Evolutionary conservation across 352 stramenopile species (phyloP).

Genomic region (Globisporangium okanoganense): DNA sequence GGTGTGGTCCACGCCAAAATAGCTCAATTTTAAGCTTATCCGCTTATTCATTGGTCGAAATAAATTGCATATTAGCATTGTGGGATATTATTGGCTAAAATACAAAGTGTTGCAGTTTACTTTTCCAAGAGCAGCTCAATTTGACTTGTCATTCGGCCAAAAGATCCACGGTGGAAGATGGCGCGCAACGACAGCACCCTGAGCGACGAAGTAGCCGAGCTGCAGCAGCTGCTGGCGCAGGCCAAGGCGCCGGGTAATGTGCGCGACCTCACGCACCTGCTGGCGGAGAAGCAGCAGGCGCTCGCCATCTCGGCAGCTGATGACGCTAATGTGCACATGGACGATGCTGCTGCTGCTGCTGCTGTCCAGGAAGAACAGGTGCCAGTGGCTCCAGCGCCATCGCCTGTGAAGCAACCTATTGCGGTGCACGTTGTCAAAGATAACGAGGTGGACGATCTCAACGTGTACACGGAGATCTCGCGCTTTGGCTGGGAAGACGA

Average conservation of each 20-base stretch:
- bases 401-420: conserved; percentile 24
- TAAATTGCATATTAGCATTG: not conserved
- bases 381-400: conserved; percentile 12
- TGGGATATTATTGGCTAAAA: not conserved
- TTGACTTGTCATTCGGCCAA: not conserved
- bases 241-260: conserved; percentile 53
- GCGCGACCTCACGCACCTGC: conserved; percentile 56
- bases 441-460: conserved; percentile 29
- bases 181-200: conserved; percentile 26
- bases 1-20: conserved; percentile 5
- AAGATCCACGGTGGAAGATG: conserved; percentile 16
- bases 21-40: not conserved
- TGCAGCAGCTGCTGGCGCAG: conserved; percentile 56
- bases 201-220: conserved; percentile 55
- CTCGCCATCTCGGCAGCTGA: conserved; percentile 16
- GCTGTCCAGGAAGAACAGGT: conserved; percentile 19
- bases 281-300: conserved; percentile 53
- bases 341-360: conserved; percentile 5
- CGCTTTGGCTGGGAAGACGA: conserved; percentile 88
- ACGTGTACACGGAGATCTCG: conserved; percentile 77
- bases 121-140: not conserved
- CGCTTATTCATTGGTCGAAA: not conserved
- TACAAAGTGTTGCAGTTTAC: not conserved
- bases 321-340: not conserved
- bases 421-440: conserved; percentile 18